Base-by-base conservation (phyloP, 2,329 filamentous ascomycete species). In the Cytospora chrysosperma region DNA sequence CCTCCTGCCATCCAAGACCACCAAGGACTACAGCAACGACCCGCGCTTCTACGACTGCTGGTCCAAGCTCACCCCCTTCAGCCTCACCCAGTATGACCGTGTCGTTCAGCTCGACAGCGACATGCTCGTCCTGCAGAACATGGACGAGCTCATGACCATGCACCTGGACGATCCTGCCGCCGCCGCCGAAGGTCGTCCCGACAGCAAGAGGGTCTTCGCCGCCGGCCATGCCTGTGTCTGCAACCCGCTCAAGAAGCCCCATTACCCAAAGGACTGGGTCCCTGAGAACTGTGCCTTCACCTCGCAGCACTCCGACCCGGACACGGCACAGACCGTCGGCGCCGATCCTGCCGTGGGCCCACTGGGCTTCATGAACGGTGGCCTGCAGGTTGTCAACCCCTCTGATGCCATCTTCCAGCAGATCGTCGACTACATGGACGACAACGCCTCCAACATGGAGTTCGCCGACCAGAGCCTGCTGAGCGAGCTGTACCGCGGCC, bases 131-230 rank as follows among this genome's bases (percentile, higher is more conserved):
- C 76, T 88, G 68, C 82, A 82, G 70, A 96, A 96, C 76, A 96
- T 97, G 91, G 93, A 96, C 74, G 92, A 96, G 78, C 79, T 96
- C 69, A 96, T 96, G 91, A 86, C 91, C n/a, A 70, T 96, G 56
- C 79, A 85, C 66, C 84, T 96, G 53, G 71, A 73, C 68, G 59
- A 54, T 6, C 67, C 70, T 47, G 62, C 67, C 19, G 56, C 21
- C 49, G 66, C 61, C 43, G 65, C 64, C 10, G 27, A 62, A 27
- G 67, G 66, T 10, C 47, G 60, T 13, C 61, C 67, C 13, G 78
- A 77, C 21, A 86, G 89, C 26, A 73, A 81, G 52, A 82, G 84
- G 52, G 90, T 96, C 37, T 94, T 96, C 75, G 92, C 91, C 1
- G 91, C 92, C 5, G 87, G 87, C 67, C 91, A 94, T 76, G 92